phyloP scores from a whole-genome alignment of 306 rosid species.

The Dalbergia oliveri region DNA sequence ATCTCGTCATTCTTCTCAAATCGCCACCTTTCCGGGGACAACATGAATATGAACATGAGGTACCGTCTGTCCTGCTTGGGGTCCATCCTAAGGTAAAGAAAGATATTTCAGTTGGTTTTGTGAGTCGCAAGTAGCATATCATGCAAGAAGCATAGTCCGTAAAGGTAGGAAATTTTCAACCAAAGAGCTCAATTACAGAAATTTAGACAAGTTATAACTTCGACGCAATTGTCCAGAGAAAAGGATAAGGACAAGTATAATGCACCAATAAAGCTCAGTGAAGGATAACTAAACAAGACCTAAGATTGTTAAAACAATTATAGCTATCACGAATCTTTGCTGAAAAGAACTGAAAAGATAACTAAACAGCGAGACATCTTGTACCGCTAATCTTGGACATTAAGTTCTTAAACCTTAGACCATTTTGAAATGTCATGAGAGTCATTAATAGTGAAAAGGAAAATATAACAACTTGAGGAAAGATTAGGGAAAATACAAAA shows the following conservation, averaged over 20 bases:
- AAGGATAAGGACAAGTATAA: slow-evolving; percentile 1
- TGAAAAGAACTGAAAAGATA: slow-evolving; percentile 25
- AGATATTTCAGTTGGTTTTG: slow-evolving; percentile 37
- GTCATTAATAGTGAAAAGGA: neutral
- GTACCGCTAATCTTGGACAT: neutral
- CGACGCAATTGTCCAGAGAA: neutral
- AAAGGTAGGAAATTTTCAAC: neutral
- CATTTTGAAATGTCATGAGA: neutral
- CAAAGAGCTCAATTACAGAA: slow-evolving; percentile 8
- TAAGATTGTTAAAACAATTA: neutral
- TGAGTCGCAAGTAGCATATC: slow-evolving; percentile 7
- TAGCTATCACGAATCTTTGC: neutral
- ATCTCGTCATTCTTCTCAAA: slow-evolving; percentile 89
- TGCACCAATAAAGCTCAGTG: neutral
- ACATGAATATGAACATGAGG: slow-evolving; percentile 96
- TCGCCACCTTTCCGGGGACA: slow-evolving; percentile 81
- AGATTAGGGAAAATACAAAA: neutral
- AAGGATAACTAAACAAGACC: slow-evolving; percentile 3
- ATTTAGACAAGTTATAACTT: slow-evolving; percentile 9
- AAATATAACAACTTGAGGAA: neutral
- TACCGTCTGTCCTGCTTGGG: slow-evolving; percentile 91
- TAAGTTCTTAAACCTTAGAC: slow-evolving; percentile 8
- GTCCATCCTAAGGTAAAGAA: slow-evolving; percentile 78
- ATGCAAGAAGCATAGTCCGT: slow-evolving; percentile 10
- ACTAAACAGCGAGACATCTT: neutral